phyloP scores from a whole-genome alignment of 805 yeast genomes.

The Zygosaccharomyces pseudorouxii region DNA sequence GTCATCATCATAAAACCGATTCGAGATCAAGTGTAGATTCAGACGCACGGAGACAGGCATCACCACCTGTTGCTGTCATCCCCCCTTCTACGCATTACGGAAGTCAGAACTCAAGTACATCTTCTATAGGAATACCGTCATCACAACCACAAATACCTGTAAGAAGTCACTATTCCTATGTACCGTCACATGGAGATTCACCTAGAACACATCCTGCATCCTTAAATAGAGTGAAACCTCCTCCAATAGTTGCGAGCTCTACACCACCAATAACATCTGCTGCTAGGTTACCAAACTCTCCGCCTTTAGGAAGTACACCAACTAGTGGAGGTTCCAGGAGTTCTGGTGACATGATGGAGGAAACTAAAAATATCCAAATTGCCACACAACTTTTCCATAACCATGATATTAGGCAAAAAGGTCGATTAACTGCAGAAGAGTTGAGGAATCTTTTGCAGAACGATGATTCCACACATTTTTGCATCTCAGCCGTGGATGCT shows the following conservation, averaged over 20 bases:
- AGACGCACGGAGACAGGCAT: not conserved
- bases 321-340: constrained; percentile 10
- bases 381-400: constrained; percentile 32
- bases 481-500: constrained; percentile 35
- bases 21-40: constrained; percentile 4
- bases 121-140: constrained; percentile 3
- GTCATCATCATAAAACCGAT: constrained; percentile 15
- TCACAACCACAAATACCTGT: not conserved
- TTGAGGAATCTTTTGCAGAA: constrained; percentile 34
- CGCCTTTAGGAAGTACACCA: constrained; percentile 9
- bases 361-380: constrained; percentile 25
- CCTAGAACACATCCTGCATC: constrained; percentile 8
- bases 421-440: constrained; percentile 34
- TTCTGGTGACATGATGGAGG: constrained; percentile 14
- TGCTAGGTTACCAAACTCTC: constrained; percentile 10
- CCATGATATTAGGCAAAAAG: constrained; percentile 31
- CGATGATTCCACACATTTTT: constrained; percentile 33
- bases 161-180: not conserved
- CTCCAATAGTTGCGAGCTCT: constrained; percentile 5
- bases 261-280: constrained; percentile 13
- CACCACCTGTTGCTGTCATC: constrained; percentile 3
- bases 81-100: not conserved
- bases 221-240: constrained; percentile 11
- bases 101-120: not conserved
- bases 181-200: not conserved